Conservation (phyloP, 306 rosid species). For the Hylodesmum podocarpum region DNA sequence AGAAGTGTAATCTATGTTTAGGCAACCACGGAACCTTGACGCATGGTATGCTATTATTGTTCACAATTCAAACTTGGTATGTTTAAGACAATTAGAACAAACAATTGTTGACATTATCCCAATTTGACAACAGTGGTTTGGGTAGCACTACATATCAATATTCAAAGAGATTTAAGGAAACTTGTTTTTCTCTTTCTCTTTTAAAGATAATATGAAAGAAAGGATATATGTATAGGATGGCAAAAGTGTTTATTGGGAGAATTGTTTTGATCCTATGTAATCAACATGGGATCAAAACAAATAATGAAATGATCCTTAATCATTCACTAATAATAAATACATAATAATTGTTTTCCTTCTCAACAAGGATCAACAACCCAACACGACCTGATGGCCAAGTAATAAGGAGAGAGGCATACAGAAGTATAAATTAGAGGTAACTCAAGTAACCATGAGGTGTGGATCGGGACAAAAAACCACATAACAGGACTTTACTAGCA, state of each 20-base stretch:
- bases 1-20: neutral
- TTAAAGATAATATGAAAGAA: neutral
- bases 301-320: too few relatives aligned
- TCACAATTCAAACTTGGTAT: neutral
- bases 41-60: neutral
- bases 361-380: neutral
- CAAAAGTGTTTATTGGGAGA: too few relatives aligned
- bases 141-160: neutral
- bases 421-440: neutral
- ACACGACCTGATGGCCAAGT: neutral
- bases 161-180: neutral
- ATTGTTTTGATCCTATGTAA: too few relatives aligned
- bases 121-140: neutral
- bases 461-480: neutral
- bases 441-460: neutral
- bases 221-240: too few relatives aligned
- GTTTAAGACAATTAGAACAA: neutral
- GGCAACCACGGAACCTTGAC: neutral
- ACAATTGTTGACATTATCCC: neutral
- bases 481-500: neutral
- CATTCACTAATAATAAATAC: too few relatives aligned
- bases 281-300: too few relatives aligned
- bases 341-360: too few relatives aligned
- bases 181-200: neutral
- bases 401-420: neutral